phyloP scores from a whole-genome alignment of 176 grass and related monocot species.

The Triticum dicoccoides region DNA sequence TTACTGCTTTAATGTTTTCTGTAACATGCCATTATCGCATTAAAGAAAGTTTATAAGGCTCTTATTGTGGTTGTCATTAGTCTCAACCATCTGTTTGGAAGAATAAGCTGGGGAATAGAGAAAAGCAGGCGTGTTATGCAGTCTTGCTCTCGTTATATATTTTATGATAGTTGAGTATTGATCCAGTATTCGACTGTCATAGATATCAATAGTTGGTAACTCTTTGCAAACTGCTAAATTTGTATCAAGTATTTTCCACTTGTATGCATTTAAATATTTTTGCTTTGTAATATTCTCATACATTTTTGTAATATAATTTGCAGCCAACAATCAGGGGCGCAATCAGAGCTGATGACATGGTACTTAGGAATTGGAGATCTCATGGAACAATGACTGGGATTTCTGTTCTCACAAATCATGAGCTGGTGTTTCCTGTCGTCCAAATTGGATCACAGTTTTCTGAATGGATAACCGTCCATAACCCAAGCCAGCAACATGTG shows the following conservation, averaged over 20 bases:
- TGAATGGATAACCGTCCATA: slow-evolving; percentile 69
- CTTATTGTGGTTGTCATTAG: not conserved
- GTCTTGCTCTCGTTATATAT: not conserved
- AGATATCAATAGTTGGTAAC: not conserved
- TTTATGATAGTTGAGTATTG: not conserved
- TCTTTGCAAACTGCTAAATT: not conserved
- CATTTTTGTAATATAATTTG: slow-evolving; percentile 34
- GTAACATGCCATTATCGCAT: not conserved
- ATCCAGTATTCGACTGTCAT: not conserved
- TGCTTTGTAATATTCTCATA: slow-evolving; percentile 26
- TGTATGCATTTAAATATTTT: slow-evolving; percentile 2
- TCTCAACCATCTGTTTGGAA: slow-evolving; percentile 5
- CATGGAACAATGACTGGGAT: slow-evolving; percentile 53
- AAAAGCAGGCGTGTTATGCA: not conserved
- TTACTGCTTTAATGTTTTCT: not conserved
- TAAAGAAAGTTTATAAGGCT: not conserved
- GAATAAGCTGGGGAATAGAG: not conserved
- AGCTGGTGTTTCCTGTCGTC: slow-evolving; percentile 70
- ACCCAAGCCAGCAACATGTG: slow-evolving; percentile 57
- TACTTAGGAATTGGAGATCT: slow-evolving; percentile 77
- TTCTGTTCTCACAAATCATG: slow-evolving; percentile 66
- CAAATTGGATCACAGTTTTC: slow-evolving; percentile 81
- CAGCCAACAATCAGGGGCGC: slow-evolving; percentile 35
- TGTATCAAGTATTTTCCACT: slow-evolving; percentile 3
- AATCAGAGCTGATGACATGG: slow-evolving; percentile 57